Percentiles rank a stretch among this genome's conserved stretches.
phyloP scores from a whole-genome alignment of 305 asterid genomes.

The Fraxinus sp. region DNA sequence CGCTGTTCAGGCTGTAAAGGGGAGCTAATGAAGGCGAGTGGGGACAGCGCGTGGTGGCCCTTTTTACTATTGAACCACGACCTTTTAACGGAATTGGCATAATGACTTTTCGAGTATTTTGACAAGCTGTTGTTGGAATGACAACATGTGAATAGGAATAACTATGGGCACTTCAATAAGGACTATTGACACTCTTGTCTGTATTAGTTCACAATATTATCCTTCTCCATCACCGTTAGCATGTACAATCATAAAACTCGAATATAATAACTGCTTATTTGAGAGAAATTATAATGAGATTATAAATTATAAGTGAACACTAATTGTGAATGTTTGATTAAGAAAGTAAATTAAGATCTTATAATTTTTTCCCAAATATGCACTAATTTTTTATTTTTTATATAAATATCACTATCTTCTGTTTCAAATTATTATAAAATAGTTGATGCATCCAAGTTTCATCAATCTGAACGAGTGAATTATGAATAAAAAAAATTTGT shows the following conservation, averaged over 20 bases:
- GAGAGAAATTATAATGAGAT: not conserved
- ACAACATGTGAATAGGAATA: not conserved
- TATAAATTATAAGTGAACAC: not conserved
- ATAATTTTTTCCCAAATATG: not conserved
- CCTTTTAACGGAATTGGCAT: conserved; percentile 42
- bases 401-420: not conserved
- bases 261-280: not conserved
- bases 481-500: not conserved
- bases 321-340: not conserved
- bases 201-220: not conserved
- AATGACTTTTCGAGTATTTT: conserved; percentile 28
- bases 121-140: conserved; percentile 2
- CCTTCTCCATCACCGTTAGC: not conserved
- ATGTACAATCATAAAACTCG: not conserved
- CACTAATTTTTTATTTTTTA: not conserved
- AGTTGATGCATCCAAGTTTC: not conserved
- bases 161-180: conserved; percentile 12
- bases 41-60: conserved; percentile 65
- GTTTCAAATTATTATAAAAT: not conserved
- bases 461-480: not conserved
- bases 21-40: conserved; percentile 36
- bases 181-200: conserved; percentile 16
- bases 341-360: not conserved
- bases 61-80: conserved; percentile 32
- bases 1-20: conserved; percentile 32